Conservation (phyloP, 495 filamentous ascomycete genomes). For the Filosporella fistucella region DNA sequence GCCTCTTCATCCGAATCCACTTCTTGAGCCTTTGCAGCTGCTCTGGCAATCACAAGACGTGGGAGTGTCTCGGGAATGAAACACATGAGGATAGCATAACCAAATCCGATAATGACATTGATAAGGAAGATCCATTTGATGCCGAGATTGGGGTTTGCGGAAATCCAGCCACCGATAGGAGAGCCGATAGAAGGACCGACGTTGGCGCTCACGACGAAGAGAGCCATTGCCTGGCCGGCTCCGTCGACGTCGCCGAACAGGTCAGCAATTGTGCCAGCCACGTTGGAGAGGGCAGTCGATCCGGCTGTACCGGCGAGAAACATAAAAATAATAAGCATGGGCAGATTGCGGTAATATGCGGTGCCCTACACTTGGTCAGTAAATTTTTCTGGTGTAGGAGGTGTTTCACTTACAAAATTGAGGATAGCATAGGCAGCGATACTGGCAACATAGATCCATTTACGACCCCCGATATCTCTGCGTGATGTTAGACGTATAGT, state of each 20-base stretch:
- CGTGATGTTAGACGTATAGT: not conserved
- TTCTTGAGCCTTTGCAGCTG: slow-evolving; percentile 19
- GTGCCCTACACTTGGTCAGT: slow-evolving; percentile 21
- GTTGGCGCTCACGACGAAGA: slow-evolving; percentile 33
- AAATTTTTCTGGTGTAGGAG: not conserved
- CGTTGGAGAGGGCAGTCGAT: slow-evolving; percentile 33
- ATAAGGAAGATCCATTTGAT: slow-evolving; percentile 34
- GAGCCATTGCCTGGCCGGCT: slow-evolving; percentile 33
- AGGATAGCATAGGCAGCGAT: slow-evolving; percentile 29
- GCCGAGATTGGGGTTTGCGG: slow-evolving; percentile 26
- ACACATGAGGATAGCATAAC: slow-evolving; percentile 20
- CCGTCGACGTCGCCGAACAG: slow-evolving; percentile 32
- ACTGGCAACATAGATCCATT: slow-evolving; percentile 34
- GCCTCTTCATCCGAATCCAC: slow-evolving; percentile 20
- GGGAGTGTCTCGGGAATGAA: slow-evolving; percentile 33
- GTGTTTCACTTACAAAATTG: slow-evolving; percentile 23
- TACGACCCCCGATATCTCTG: slow-evolving; percentile 32
- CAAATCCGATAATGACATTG: slow-evolving; percentile 20
- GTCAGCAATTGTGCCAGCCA: slow-evolving; percentile 34
- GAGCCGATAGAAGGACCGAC: slow-evolving; percentile 31
- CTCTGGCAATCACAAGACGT: slow-evolving; percentile 28
- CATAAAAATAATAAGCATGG: slow-evolving; percentile 36
- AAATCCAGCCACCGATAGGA: slow-evolving; percentile 30
- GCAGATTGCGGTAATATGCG: slow-evolving; percentile 30
- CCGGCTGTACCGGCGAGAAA: slow-evolving; percentile 31